Evolutionary conservation across 176 grass and related monocot genomes (phyloP), one percentile per base, ranked within the genome.

Genomic region (Typha latifolia): DNA sequence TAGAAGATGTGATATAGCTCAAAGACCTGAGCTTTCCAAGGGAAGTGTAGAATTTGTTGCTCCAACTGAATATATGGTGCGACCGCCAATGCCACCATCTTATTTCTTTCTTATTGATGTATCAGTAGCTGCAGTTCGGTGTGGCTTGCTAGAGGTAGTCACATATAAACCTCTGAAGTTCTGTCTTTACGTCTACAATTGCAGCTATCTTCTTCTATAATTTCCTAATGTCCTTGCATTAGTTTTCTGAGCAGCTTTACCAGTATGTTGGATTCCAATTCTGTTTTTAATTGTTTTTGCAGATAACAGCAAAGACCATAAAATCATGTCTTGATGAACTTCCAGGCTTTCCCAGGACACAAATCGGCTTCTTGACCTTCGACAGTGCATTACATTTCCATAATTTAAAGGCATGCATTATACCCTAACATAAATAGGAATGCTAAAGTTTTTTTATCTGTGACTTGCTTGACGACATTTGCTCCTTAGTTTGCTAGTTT

Each of bases 41-140:
- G 95, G 95, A 82, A 99, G 85, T 70, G 84, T 99, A 47, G 95
- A 99, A 68, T 99, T 94, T 87, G 84, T 94, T 74, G 95, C 95
- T 77, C 79, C 95, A 37, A 91, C 95, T 56, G 95, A 99, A 77
- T 94, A 99, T 80, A 99, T 99, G 95, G 83, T 99, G 74, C 86
- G 95, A 79, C 89, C 95, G 51, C 95, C 95, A 48, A 99, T 99
- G 95, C 89, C 89, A 1, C 95, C 95, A 19, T 84, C 79, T 32
- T 99, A 90, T 79, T 99, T 99, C 82, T 99, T 99, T 70, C 78
- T 99, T 67, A 90, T 99, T 37, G 86, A 99, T 83, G 95, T 94
- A 27, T 94, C 95, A 31, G 51, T 90, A 74, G 70, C 95, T 57
- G 84, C 95, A 68, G 84, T 87, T 59, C 81, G 65, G 23, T 87